phyloP scores from a whole-genome alignment of 1,284 basidiomycete genomes.

The Apiotrichum akiyoshidainum region DNA sequence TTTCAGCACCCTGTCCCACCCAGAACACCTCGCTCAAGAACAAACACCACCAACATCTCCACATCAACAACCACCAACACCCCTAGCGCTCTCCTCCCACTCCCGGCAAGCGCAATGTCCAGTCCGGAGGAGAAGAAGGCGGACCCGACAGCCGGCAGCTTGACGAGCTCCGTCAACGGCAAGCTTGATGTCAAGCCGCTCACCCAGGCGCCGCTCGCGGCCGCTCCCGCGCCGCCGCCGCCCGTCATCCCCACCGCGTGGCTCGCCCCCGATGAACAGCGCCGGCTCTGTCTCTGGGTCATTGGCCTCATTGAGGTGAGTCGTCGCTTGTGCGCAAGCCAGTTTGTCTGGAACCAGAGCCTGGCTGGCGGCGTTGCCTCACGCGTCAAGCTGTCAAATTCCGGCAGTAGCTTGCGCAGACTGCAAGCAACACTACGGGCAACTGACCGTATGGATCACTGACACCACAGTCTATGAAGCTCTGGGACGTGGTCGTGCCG shows the following conservation, averaged over 20 bases:
- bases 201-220: not conserved
- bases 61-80: not conserved
- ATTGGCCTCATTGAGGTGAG: conserved; percentile 44
- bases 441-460: conserved; percentile 1
- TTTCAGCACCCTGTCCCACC: too few species aligned
- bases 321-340: not conserved
- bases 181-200: conserved; percentile 1
- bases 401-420: too few species aligned
- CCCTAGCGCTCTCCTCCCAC: not conserved
- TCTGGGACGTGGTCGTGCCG: conserved; percentile 46
- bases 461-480: conserved; percentile 35
- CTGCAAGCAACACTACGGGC: too few species aligned
- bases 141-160: not conserved
- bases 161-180: not conserved
- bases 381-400: not conserved
- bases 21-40: too few species aligned
- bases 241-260: conserved; percentile 44
- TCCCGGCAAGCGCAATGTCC: not conserved
- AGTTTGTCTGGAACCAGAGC: not conserved
- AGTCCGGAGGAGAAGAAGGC: conserved; percentile 2
- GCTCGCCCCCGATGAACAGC: conserved; percentile 43
- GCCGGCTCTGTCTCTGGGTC: conserved; percentile 35
- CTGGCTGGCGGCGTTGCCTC: not conserved
- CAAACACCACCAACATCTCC: not conserved
- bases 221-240: conserved; percentile 24